phyloP scores from a whole-genome alignment of 805 yeast genomes.

The Cyberlindnera samutprakarnensis region DNA sequence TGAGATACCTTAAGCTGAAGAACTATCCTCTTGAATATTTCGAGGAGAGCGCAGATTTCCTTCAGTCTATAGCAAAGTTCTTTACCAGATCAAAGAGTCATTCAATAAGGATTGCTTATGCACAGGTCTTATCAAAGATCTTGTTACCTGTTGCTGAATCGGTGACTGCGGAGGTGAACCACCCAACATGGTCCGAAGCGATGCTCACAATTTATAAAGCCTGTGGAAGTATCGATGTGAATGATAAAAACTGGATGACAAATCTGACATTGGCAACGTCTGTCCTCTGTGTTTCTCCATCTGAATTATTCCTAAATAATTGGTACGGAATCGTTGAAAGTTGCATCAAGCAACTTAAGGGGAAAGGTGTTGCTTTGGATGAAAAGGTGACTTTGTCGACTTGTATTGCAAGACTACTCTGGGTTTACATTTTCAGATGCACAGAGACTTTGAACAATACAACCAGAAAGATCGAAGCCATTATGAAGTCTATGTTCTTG shows the following conservation, averaged over 20 bases:
- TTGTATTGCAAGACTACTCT: conserved; percentile 65
- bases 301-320: conserved; percentile 56
- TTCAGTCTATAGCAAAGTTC: conserved; percentile 80
- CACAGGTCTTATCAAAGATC: conserved; percentile 72
- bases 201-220: conserved; percentile 52
- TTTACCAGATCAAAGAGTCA: conserved; percentile 59
- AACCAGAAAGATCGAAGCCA: conserved; percentile 61
- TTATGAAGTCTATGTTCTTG: conserved; percentile 50
- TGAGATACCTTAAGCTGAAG: conserved; percentile 74
- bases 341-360: conserved; percentile 53
- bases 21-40: conserved; percentile 84
- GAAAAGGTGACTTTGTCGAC: conserved; percentile 51
- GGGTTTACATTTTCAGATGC: conserved; percentile 86
- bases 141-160: conserved; percentile 77
- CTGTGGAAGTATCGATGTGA: conserved; percentile 36
- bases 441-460: conserved; percentile 87
- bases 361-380: conserved; percentile 38
- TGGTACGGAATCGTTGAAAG: conserved; percentile 71
- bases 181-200: conserved; percentile 91
- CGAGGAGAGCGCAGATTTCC: conserved; percentile 90
- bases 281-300: conserved; percentile 73
- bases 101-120: conserved; percentile 66
- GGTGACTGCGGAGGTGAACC: conserved; percentile 90
- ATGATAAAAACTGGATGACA: conserved; percentile 53
- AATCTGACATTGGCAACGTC: conserved; percentile 65